Conservation (phyloP, 2,329 filamentous ascomycete genomes). For the Penicillium sp. region DNA sequence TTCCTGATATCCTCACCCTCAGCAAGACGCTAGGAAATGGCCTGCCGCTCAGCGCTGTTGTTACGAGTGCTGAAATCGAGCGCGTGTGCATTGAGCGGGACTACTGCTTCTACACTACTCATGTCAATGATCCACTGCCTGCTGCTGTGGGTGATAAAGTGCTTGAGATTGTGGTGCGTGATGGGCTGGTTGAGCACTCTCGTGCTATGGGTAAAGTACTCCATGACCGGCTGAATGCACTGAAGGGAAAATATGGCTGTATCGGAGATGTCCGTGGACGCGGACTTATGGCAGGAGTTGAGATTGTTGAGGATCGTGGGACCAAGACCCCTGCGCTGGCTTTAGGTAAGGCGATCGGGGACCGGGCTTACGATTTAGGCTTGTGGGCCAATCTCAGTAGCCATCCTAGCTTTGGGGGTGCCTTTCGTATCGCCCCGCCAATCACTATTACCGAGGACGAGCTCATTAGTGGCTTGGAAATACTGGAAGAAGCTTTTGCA, state of each 20-base stretch:
- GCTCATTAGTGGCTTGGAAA: conserved; percentile 44
- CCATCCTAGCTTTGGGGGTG: conserved; percentile 48
- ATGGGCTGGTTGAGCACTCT: conserved; percentile 45
- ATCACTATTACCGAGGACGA: conserved; percentile 49
- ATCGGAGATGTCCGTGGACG: conserved; percentile 55
- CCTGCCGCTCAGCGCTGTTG: conserved; percentile 50
- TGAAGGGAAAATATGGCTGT: conserved; percentile 48
- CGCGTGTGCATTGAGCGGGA: conserved; percentile 40
- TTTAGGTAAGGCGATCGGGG: conserved; percentile 42
- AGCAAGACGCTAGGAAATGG: conserved; percentile 56
- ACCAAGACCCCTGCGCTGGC: conserved; percentile 44
- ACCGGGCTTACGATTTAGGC: conserved; percentile 45
- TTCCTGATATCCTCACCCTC: conserved; percentile 52
- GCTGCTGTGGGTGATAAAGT: conserved; percentile 55
- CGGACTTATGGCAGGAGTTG: conserved; percentile 51
- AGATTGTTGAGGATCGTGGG: conserved; percentile 47
- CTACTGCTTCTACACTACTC: conserved; percentile 54
- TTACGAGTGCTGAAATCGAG: conserved; percentile 49
- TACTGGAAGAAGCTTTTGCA: conserved; percentile 51
- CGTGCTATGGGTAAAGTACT: conserved; percentile 40
- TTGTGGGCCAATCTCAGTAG: conserved; percentile 51
- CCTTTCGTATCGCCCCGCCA: conserved; percentile 53
- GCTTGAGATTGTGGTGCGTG: conserved; percentile 52
- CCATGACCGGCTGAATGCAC: conserved; percentile 39
- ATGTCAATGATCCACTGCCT: conserved; percentile 54